Evolutionary conservation across 306 rosid genomes (phyloP).

Genomic region (Begonia loranthoides): DNA sequence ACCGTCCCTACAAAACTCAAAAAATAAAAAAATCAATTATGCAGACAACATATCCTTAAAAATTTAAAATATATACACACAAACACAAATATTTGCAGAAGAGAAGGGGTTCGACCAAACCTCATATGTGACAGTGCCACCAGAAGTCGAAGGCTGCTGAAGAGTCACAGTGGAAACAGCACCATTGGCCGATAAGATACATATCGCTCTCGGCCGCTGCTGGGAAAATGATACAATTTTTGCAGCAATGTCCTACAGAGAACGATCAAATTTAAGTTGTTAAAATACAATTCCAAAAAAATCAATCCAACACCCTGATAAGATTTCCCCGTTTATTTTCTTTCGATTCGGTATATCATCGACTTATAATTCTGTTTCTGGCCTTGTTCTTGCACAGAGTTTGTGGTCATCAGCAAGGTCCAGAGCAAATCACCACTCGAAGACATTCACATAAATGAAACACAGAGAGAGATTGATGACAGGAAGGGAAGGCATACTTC

Average conservation of each 20-base stretch:
- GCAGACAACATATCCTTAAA: too few species aligned
- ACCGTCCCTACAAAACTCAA: constrained; percentile 57
- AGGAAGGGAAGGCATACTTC: constrained; percentile 40
- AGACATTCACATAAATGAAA: too few species aligned
- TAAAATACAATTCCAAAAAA: too few species aligned
- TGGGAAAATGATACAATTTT: constrained; percentile 87
- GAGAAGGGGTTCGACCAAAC: constrained; percentile 16
- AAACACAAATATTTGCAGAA: background rate
- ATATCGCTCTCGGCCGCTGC: constrained; percentile 73
- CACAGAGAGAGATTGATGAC: background rate
- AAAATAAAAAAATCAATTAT: too few species aligned
- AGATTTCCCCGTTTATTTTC: too few species aligned
- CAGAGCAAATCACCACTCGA: too few species aligned
- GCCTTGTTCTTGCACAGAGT: too few species aligned
- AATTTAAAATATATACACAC: background rate
- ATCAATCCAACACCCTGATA: too few species aligned
- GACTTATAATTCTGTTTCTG: too few species aligned
- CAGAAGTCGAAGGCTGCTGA: constrained; percentile 75
- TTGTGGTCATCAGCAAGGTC: too few species aligned
- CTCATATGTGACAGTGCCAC: constrained; percentile 92
- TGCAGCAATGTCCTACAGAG: constrained; percentile 62
- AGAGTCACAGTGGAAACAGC: constrained; percentile 89
- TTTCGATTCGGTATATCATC: too few species aligned
- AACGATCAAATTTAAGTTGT: background rate
- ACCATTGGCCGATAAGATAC: constrained; percentile 80